Conservation (phyloP, 495 filamentous ascomycete species). For the Penicillium paxilli region DNA sequence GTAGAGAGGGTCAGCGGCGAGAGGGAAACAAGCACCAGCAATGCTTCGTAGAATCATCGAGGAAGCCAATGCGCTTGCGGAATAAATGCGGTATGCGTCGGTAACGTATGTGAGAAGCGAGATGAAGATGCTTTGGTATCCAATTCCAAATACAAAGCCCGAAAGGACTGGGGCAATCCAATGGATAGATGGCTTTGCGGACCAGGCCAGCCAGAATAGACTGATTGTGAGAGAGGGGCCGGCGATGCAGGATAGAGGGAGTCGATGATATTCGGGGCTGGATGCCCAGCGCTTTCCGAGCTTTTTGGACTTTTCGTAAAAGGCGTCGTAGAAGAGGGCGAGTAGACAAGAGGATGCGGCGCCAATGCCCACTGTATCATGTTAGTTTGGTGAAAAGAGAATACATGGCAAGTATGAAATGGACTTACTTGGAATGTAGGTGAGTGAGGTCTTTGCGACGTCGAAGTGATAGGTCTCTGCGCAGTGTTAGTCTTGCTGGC, state of each 20-base stretch:
- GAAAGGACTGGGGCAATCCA: slow-evolving; percentile 66
- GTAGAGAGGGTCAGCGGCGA: slow-evolving; percentile 46
- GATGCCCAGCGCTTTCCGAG: slow-evolving; percentile 39
- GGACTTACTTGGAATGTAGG: slow-evolving; percentile 41
- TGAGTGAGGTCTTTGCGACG: slow-evolving; percentile 39
- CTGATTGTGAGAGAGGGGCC: slow-evolving; percentile 61
- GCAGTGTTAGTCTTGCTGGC: neutral
- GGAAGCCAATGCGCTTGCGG: slow-evolving; percentile 69
- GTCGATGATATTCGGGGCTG: slow-evolving; percentile 60
- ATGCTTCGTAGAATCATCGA: slow-evolving; percentile 59
- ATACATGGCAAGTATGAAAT: neutral
- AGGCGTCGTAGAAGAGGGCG: slow-evolving; percentile 54
- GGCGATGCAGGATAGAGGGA: slow-evolving; percentile 66
- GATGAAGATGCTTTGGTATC: slow-evolving; percentile 66
- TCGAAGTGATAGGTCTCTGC: slow-evolving; percentile 36
- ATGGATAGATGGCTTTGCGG: slow-evolving; percentile 52
- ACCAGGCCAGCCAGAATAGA: slow-evolving; percentile 76
- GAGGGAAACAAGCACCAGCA: slow-evolving; percentile 57
- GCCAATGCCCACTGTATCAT: slow-evolving; percentile 33
- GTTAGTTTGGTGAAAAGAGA: slow-evolving; percentile 9
- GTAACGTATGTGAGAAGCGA: slow-evolving; percentile 74
- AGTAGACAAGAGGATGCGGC: slow-evolving; percentile 37
- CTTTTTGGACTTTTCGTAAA: slow-evolving; percentile 44
- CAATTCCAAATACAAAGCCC: slow-evolving; percentile 68
- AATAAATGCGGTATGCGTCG: slow-evolving; percentile 72